Evolutionary conservation across 2,329 filamentous ascomycete genomes (phyloP).

Genomic region (Claviceps sp.): DNA sequence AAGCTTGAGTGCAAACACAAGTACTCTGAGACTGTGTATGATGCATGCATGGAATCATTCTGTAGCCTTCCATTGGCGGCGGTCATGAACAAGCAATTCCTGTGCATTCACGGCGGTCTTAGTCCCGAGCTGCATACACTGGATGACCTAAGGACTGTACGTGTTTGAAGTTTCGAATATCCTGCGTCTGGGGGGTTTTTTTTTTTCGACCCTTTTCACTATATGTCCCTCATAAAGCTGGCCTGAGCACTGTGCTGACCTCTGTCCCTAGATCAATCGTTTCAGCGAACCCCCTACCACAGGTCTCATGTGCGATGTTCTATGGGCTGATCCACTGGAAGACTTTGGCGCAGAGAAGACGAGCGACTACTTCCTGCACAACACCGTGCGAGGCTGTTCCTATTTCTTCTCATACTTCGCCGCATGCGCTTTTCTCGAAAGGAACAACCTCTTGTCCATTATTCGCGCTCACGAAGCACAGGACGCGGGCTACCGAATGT

Average conservation of each 20-base stretch:
- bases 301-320: constrained; percentile 96
- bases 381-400: constrained; percentile 94
- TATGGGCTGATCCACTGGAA: constrained; percentile 95
- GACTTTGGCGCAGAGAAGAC: constrained; percentile 99
- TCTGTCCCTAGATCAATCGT: constrained; percentile 62
- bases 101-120: constrained; percentile 93
- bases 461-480: constrained; percentile 97
- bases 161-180: constrained; percentile 21
- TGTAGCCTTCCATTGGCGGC: constrained; percentile 86
- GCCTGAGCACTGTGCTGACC: background rate
- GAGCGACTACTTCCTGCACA: constrained; percentile 93
- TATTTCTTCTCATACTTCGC: constrained; percentile 99
- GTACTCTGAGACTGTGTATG: constrained; percentile 90
- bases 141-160: constrained; percentile 78
- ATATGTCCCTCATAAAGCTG: background rate
- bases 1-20: constrained; percentile 99
- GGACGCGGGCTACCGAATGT: constrained; percentile 98
- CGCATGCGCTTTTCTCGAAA: constrained; percentile 93
- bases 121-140: constrained; percentile 93
- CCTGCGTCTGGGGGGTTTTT: too few relatives aligned
- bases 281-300: constrained; percentile 97
- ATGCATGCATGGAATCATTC: constrained; percentile 97
- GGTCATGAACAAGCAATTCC: constrained; percentile 99
- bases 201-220: background rate
- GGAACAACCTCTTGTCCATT: constrained; percentile 94